These are phyloP conservation scores for Teratosphaeria epicoccoides DNA, from an alignment of 2,329 filamentous ascomycete genomes.

Conservation along the genomic window DNA sequence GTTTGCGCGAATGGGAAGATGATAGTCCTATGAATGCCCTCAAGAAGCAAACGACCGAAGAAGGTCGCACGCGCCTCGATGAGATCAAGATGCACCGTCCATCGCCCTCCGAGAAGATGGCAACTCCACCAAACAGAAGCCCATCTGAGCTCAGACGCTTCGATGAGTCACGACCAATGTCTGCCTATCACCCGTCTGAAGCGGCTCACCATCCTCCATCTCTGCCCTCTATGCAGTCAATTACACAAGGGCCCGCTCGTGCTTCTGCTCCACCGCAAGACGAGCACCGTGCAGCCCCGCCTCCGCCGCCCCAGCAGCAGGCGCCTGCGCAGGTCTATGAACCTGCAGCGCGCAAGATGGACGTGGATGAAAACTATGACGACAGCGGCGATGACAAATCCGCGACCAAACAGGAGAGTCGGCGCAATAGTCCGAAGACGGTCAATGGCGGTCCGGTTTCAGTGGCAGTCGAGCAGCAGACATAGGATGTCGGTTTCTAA, in stretches of 20 bases:
- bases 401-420: conserved; percentile 34
- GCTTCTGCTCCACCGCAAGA: conserved; percentile 40
- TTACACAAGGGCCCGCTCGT: conserved; percentile 42
- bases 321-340: conserved; percentile 46
- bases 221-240: conserved; percentile 24
- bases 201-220: conserved; percentile 65
- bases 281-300: conserved; percentile 27
- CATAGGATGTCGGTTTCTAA: background rate
- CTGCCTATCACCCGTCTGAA: conserved; percentile 79
- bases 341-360: conserved; percentile 86
- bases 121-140: conserved; percentile 62
- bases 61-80: conserved; percentile 75
- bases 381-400: conserved; percentile 78
- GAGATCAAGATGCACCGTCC: conserved; percentile 67
- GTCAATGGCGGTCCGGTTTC: conserved; percentile 4
- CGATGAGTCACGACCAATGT: conserved; percentile 53
- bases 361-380: conserved; percentile 95
- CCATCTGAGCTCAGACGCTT: conserved; percentile 57
- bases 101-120: conserved; percentile 38
- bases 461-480: conserved; percentile 6
- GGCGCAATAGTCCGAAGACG: conserved; percentile 31
- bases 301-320: conserved; percentile 31
- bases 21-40: conserved; percentile 43
- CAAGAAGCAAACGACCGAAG: conserved; percentile 84
- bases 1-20: conserved; percentile 86